These are phyloP conservation scores for Protea cynaroides DNA, from an alignment of 164 flowering plant species.

Conservation along the genomic window DNA sequence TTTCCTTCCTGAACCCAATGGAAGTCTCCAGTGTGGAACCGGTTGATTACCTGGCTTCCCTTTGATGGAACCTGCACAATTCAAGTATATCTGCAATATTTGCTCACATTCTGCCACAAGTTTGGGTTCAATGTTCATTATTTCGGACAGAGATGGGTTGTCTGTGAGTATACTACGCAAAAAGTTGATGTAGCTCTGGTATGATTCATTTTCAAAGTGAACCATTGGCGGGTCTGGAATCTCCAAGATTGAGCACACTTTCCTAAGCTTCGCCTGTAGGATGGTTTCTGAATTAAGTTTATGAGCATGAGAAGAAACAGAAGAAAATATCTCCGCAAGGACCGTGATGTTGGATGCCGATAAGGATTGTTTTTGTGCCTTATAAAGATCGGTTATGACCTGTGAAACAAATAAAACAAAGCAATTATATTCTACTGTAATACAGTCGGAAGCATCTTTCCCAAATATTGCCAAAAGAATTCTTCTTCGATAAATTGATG, in stretches of 20 bases:
- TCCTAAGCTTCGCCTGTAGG: constrained; percentile 59
- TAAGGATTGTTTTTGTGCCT: constrained; percentile 36
- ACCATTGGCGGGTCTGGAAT: constrained; percentile 81
- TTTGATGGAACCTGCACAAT: constrained; percentile 38
- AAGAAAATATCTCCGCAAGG: constrained; percentile 50
- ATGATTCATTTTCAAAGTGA: constrained; percentile 84
- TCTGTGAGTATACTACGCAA: constrained; percentile 38
- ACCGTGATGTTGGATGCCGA: constrained; percentile 38
- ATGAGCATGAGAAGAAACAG: constrained; percentile 62
- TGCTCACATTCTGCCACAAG: constrained; percentile 58
- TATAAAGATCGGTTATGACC: constrained; percentile 70
- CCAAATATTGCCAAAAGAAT: too few species aligned
- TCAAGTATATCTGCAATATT: constrained; percentile 62
- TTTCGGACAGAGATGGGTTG: constrained; percentile 35
- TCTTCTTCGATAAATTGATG: too few species aligned
- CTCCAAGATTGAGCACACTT: constrained; percentile 65
- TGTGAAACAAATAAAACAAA: constrained; percentile 20
- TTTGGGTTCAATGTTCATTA: constrained; percentile 50
- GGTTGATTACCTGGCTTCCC: constrained; percentile 23
- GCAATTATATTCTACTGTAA: background rate
- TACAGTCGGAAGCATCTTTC: too few species aligned
- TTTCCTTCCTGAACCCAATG: constrained; percentile 71
- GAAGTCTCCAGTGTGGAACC: constrained; percentile 53
- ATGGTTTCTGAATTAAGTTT: constrained; percentile 49
- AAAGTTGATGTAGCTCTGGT: constrained; percentile 60